phyloP scores from a whole-genome alignment of 805 yeast genomes.

The Cyberlindnera nakhonratchasimensis region DNA sequence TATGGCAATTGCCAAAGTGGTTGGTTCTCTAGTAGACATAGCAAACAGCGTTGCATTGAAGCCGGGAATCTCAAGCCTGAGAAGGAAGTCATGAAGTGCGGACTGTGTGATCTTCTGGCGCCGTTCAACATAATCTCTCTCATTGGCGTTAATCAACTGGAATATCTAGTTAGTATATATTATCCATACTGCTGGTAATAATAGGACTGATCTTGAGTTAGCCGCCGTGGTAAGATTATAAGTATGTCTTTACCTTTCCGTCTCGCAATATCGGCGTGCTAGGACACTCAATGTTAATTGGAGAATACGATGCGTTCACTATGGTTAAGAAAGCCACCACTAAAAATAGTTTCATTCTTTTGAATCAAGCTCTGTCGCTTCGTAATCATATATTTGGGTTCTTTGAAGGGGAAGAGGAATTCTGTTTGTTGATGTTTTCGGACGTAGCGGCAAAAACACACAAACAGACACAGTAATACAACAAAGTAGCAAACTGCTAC shows the following conservation, averaged over 20 bases:
- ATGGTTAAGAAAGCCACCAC: not conserved
- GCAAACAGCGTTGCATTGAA: conserved; percentile 30
- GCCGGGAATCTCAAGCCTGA: conserved; percentile 32
- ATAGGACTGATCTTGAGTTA: too few species aligned
- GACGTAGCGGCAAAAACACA: too few species aligned
- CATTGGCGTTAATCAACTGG: conserved; percentile 15
- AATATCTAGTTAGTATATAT: not conserved
- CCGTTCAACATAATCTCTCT: conserved; percentile 29
- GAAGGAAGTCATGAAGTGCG: conserved; percentile 31
- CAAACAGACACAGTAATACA: too few species aligned
- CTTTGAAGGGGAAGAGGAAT: too few species aligned
- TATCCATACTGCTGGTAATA: too few species aligned
- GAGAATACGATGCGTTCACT: conserved; percentile 21
- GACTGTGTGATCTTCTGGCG: conserved; percentile 32
- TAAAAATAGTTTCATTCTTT: not conserved
- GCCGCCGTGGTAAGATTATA: conserved; percentile 3
- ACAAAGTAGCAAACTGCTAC: not conserved
- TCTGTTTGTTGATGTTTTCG: not conserved
- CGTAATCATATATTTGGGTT: too few species aligned
- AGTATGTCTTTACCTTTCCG: conserved; percentile 16
- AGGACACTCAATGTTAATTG: conserved; percentile 31
- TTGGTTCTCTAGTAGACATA: conserved; percentile 26
- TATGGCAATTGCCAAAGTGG: conserved; percentile 55
- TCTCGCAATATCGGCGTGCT: conserved; percentile 13
- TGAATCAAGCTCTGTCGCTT: not conserved